Evolutionary conservation across 495 filamentous ascomycete genomes (phyloP), one percentile per base, ranked within the genome.

Genomic region (Venustampulla echinocandica): DNA sequence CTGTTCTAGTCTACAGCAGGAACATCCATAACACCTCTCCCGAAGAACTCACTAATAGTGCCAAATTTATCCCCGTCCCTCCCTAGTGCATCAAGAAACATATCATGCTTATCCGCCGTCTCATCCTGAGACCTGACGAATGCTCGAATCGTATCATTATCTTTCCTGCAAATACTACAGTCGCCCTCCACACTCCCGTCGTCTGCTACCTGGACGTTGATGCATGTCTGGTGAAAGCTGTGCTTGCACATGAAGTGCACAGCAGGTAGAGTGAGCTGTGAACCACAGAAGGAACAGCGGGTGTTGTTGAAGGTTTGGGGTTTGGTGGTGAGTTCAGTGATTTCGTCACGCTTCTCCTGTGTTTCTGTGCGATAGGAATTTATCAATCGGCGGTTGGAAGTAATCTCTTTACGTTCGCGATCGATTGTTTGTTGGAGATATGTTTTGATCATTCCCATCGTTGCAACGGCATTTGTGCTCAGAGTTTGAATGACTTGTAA

Each of bases 221-320:
- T 70, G 65, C 87, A 95, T 21, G 85, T 73, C 64, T 93, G 84
- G 61, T 98, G 92, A 71, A 94, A 98, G 35, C 81, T 87, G 61
- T 98, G 92, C 61, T 88, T 92, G 72, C 92, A 98, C 54, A 97
- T 65, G 63, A 97, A 98, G 62, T 98, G 92, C 36, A 97, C 89
- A 0, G 78, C 82, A 2, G 92, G 92, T 27, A 96, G 68, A 53
- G 95, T 87, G 20, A 96, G 71, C 37, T 73, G 70, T 39, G 74
- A 67, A 14, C 78, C 76, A 57, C 92, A 98, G 30, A 81, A 78
- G 28, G 80, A 79, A 59, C 92, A 98, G 11, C 93, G 75, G 33
- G 86, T 87, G 1, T 86, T 79, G 62, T 92, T 83, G 70, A 97
- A 97, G n/a, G 87, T 82, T 24, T 79, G 76, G 0, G 92, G 89